Base-by-base conservation (phyloP, 179 eudicot genomes). In the Drosera spatulata region DNA sequence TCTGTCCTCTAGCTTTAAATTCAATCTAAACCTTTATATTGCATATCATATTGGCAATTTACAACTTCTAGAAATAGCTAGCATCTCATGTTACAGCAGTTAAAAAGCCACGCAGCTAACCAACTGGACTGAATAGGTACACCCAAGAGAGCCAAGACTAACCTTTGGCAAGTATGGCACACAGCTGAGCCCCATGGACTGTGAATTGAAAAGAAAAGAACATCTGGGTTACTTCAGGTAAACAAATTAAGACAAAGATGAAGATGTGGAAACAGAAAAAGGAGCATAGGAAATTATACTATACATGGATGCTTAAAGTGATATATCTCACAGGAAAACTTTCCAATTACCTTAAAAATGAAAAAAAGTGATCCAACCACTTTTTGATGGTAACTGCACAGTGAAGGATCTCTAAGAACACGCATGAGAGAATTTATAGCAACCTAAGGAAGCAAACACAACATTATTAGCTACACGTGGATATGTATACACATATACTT, bases 131-230 rank as follows among this genome's bases (percentile, higher is more conserved):
- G 10, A 14, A 50, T 5, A 42, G n/a, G 49, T 33, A 52, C 46
- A 39, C 4, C 11, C 49, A 41, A 5, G 3, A 39, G 6, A 58
- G 12, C 4, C 14, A n/a, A 49, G 44, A 79, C 97, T 77, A 64
- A 94, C 97, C 99, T 90, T 94, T 48, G 84, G 96, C 79, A 94
- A 77, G 80, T 90, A 94, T 22, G 96, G 97, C 51, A 94, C 94
- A 60, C 97, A 94, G 52, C 91, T 97, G 69, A 94, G 97, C 59
- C 96, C 94, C 99, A 94, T 89, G 41, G 97, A 85, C 99, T 94
- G 61, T 60, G 59, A 72, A 76, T 72, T 72, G 62, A 62, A 40
- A 69, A 66, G 53, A 41, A 51, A 51, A 49, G 49, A 6, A 10
- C 15, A 9, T 22, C 33, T 22, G 33, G 15, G 9, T 46, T 10